Evolutionary conservation across 73 alveolate genomes (phyloP).

Genomic region (Tetrahymena borealis): DNA sequence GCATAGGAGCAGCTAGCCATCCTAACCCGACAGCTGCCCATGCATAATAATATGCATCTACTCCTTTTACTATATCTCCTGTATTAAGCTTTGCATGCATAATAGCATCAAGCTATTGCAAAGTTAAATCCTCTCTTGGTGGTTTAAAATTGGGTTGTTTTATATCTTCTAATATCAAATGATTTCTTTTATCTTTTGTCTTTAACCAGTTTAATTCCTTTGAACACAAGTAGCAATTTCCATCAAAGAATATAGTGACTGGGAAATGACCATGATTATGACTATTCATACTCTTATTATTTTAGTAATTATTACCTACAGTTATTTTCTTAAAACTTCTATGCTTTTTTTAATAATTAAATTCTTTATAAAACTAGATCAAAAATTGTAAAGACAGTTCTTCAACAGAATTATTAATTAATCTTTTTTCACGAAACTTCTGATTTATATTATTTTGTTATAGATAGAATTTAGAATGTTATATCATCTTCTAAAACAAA

Average conservation of each 20-base stretch:
- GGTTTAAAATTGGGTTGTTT: background rate
- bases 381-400: no score
- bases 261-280: background rate
- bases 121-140: background rate
- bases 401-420: background rate
- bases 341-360: background rate
- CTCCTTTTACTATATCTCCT: background rate
- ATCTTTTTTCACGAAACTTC: background rate
- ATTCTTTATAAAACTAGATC: no score
- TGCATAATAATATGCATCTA: background rate
- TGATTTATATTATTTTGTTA: background rate
- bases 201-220: background rate
- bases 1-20: background rate
- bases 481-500: background rate
- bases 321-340: background rate
- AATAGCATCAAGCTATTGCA: background rate
- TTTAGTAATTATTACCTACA: background rate
- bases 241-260: background rate
- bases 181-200: background rate
- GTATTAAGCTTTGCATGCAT: background rate
- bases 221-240: background rate
- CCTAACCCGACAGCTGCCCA: background rate
- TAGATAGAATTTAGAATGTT: background rate
- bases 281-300: background rate
- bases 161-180: background rate